A percentile compares a stretch with the other conserved stretches of the same genome.
Evolutionary conservation across 495 filamentous ascomycete genomes (phyloP).

Genomic region (Trichoderma erinaceum): DNA sequence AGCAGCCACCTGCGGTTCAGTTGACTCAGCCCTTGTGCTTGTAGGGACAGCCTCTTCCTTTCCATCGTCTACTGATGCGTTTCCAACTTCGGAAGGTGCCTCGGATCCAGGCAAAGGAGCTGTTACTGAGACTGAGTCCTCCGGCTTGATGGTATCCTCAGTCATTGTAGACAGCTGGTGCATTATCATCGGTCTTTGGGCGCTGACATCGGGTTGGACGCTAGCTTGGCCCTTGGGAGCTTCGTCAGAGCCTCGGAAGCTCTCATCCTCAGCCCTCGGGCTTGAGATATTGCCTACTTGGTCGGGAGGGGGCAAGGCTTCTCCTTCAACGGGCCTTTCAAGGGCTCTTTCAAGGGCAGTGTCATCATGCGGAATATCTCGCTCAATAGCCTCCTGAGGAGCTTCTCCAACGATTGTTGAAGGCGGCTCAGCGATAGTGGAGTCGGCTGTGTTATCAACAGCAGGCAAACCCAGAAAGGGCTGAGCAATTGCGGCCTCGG

Average conservation of each 20-base stretch:
- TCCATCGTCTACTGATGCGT: not conserved
- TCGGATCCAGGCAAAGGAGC: slow-evolving; percentile 1
- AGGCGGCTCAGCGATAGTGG: slow-evolving; percentile 10
- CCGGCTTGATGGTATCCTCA: slow-evolving; percentile 16
- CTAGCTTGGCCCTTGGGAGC: not conserved
- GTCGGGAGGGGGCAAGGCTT: slow-evolving; percentile 1
- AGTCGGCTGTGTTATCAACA: slow-evolving; percentile 5
- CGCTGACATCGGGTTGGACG: not conserved
- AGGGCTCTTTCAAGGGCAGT: not conserved
- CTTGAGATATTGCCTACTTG: slow-evolving; percentile 16
- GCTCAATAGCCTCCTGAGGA: slow-evolving; percentile 5
- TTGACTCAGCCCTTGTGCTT: not conserved
- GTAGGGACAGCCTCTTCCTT: slow-evolving; percentile 2
- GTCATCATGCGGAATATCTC: slow-evolving; percentile 4
- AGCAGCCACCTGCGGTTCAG: not conserved
- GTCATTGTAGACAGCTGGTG: slow-evolving; percentile 12
- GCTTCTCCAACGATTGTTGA: slow-evolving; percentile 17
- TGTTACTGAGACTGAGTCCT: slow-evolving; percentile 12
- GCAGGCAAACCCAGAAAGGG: not conserved
- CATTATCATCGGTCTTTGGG: not conserved
- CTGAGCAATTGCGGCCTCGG: not conserved
- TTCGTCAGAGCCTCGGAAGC: not conserved
- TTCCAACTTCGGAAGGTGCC: slow-evolving; percentile 11
- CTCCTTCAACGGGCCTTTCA: too few species aligned
- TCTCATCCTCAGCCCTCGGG: not conserved